Base-by-base conservation (phyloP, 305 asterid genomes). In the Fraxinus velutina region DNA sequence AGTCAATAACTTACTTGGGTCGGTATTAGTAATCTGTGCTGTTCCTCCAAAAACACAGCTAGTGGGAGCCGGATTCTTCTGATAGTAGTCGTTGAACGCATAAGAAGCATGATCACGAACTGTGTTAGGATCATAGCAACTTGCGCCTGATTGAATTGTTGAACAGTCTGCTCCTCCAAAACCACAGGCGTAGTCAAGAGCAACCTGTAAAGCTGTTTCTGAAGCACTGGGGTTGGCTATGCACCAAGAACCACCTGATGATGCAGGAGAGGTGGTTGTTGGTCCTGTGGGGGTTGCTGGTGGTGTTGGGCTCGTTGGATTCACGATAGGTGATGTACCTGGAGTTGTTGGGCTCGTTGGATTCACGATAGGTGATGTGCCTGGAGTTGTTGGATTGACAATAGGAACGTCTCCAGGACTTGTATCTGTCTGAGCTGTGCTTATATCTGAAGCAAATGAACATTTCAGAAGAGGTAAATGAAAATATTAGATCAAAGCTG, bases 361-460 rank as follows among this genome's bases (percentile, higher is more conserved):
- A 84, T 94, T 89, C 50, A 93, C 93, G 10, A 84, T 85, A 1
- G 92, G 92, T 68, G 85, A 77, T 24, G 91, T 86, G 2, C 90
- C 89, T 0, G 91, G 91, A 8, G 90, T 83, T 2, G 97, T 90
- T 79, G 98, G 99, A 84, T 94, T 88, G 68, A 94, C 93, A n/a
- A 92, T 89, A 30, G 98, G 98, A 78, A 91, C 83, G 36, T 84
- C 79, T 70, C 92, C 97, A 15, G 85, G 83, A 76, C 73, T 22
- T 19, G 85, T 84, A 15, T 90, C 92, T 78, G 83, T 88, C 78
- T 87, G 89, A 15, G 87, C 57, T 29, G 19, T 80, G 78, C 91
- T 85, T 85, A 85, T 76, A 82, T 82, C 96, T 93, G 98, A 87
- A 88, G 83, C 79, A 36, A 77, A 33, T 21, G 71, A 19, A 27